Evolutionary conservation across 352 stramenopile genomes (phyloP).

Genomic region (Pythium scleroteichum): DNA sequence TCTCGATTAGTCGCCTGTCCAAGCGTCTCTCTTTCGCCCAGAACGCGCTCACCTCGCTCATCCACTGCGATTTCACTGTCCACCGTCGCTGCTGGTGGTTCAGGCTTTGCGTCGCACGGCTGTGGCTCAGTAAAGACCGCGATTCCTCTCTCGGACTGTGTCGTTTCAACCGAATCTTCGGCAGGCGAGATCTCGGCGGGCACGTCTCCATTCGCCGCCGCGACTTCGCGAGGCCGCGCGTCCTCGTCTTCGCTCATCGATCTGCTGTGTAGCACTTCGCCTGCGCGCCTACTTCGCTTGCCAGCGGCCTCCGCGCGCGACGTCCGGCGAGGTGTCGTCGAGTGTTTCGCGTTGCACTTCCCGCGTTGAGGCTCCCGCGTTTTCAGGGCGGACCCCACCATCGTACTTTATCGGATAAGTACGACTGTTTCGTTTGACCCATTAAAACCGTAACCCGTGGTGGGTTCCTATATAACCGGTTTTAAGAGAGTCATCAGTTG

Average conservation of each 20-base stretch:
- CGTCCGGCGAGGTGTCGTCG: too few relatives aligned
- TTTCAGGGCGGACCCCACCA: slow-evolving; percentile 18
- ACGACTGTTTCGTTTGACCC: slow-evolving; percentile 15
- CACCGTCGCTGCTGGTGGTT: not conserved
- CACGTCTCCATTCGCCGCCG: not conserved
- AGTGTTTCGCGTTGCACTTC: slow-evolving; percentile 10
- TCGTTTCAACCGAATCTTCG: not conserved
- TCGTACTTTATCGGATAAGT: slow-evolving; percentile 21
- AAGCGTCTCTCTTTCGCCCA: not conserved
- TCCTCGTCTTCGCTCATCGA: slow-evolving; percentile 18
- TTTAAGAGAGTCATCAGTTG: not conserved
- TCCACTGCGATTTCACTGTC: slow-evolving; percentile 10
- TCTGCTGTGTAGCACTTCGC: not conserved
- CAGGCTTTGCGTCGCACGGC: not conserved
- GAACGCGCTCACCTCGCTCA: slow-evolving; percentile 23
- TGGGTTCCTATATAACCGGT: not conserved
- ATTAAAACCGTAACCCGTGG: slow-evolving; percentile 16
- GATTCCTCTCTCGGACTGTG: too few relatives aligned
- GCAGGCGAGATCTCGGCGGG: slow-evolving; percentile 6
- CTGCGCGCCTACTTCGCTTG: not conserved
- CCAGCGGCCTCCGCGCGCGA: not conserved
- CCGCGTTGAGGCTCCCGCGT: slow-evolving; percentile 20
- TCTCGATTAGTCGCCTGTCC: slow-evolving; percentile 11
- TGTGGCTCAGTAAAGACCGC: not conserved
- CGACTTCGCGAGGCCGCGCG: slow-evolving; percentile 1